These are phyloP conservation scores for Oryza meridionalis DNA, from an alignment of 176 grass and related monocot genomes.

Conservation along the genomic window DNA sequence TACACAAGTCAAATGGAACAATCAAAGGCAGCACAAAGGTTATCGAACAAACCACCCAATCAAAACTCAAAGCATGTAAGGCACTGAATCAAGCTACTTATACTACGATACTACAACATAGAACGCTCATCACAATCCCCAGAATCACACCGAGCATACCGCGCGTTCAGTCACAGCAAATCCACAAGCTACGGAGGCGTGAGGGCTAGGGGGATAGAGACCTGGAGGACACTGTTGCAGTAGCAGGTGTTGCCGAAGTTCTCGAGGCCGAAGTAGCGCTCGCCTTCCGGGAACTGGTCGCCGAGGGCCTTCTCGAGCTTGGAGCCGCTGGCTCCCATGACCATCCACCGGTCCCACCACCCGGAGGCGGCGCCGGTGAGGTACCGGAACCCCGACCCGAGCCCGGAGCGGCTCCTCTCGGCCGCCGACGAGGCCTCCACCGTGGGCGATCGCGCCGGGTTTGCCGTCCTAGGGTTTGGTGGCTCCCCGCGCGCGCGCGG, in stretches of 20 bases:
- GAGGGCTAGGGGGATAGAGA: constrained; percentile 2
- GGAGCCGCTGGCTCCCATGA: constrained; percentile 91
- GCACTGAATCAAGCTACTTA: neutral
- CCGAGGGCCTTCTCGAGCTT: constrained; percentile 99
- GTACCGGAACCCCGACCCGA: constrained; percentile 83
- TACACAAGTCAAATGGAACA: constrained; percentile 3
- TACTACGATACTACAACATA: neutral
- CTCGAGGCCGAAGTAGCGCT: constrained; percentile 97
- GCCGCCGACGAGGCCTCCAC: constrained; percentile 68
- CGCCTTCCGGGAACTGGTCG: constrained; percentile 94
- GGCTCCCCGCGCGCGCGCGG: constrained; percentile 27
- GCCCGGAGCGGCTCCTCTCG: constrained; percentile 71
- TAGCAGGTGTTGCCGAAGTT: constrained; percentile 99
- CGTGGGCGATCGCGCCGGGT: constrained; percentile 54
- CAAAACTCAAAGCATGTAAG: neutral
- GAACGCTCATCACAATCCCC: neutral
- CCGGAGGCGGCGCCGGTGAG: constrained; percentile 69
- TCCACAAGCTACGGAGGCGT: constrained; percentile 17
- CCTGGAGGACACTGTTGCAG: constrained; percentile 99
- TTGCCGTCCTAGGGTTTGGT: constrained; percentile 58
- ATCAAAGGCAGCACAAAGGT: neutral
- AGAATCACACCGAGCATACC: neutral
- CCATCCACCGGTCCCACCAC: constrained; percentile 97
- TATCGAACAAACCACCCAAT: neutral
- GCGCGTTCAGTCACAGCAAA: constrained; percentile 10